Base-by-base conservation (phyloP, 768 basidiomycete species). In the Cubamyces lactineus region DNA sequence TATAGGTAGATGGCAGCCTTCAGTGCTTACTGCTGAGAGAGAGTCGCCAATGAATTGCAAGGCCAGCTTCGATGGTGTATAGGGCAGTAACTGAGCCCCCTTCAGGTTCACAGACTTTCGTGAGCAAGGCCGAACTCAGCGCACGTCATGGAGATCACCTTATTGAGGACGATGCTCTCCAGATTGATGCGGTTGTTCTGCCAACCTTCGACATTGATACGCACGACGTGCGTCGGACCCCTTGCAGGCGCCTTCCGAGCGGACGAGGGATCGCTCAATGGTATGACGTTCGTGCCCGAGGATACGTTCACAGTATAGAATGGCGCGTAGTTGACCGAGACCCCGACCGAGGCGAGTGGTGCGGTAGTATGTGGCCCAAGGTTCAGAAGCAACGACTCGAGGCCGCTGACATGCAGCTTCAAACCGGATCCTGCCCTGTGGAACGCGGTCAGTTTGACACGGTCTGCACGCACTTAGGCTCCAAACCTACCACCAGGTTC, bases 31-130 rank as follows among this genome's bases (percentile, higher is more conserved):
- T 46, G 84, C 80, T 16, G 84, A 84, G 6, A 84, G 69, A 2
- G 84, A 84, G 66, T 86, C 84, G 0, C 85, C 84, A 45, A 86
- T 83, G 66, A 84, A 84, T 64, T 84, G 82, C 62, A 86, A 84
- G 1, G 73, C 70, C 11, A 84, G 69, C 40, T 74, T 73, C 3
- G 79, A 79, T 0, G 81, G 81, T 7, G 66, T 71, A 65, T 84
- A 85, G 1, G 79, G 77, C 12, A 79, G 70, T 0, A 85, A 68
- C 13, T 66, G 59, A 1, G 84, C 84, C 50, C 78, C 84, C 83
- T 84, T 30, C 13, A 5, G 15, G 1, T 39, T 49, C 30, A 48
- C 0, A 24, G 13, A 26, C 23, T 21, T 45, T 1, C 43, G n/a
- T 15, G 21, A 12, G 6, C 17, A 34, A 41, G 3, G 2, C 23